Conservation (phyloP, 2,329 filamentous ascomycete species). For the Camptophora hylomeconis region DNA sequence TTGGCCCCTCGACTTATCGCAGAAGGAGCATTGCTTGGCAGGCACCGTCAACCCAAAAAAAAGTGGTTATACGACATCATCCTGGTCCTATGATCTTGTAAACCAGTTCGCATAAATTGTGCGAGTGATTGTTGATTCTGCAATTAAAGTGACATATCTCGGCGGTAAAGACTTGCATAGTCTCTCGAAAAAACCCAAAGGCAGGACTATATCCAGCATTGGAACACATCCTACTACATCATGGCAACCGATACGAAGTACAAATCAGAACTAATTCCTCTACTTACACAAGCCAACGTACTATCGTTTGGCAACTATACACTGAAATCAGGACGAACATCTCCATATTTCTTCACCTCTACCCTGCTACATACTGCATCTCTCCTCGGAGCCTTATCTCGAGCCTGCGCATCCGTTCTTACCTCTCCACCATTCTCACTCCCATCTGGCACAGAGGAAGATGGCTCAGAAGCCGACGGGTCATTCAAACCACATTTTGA, state of each 20-base stretch:
- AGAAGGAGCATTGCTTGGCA: too few species aligned
- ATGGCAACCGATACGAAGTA: conserved; percentile 12
- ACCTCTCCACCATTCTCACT: conserved; percentile 31
- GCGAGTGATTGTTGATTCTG: too few species aligned
- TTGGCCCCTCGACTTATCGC: too few species aligned
- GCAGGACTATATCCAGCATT: not conserved
- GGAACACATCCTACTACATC: not conserved
- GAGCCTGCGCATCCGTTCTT: conserved; percentile 61
- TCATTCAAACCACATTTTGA: conserved; percentile 48
- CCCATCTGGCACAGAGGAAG: conserved; percentile 20
- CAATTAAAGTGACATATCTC: too few species aligned
- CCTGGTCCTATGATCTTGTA: too few species aligned
- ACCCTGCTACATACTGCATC: conserved; percentile 75
- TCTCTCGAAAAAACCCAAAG: too few species aligned
- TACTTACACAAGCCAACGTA: conserved; percentile 27
- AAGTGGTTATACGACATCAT: too few species aligned
- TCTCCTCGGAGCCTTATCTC: conserved; percentile 63
- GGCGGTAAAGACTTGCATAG: too few species aligned
- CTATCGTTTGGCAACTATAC: conserved; percentile 39
- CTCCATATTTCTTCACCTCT: conserved; percentile 97
- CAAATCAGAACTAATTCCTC: conserved; percentile 25
- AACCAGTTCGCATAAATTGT: too few species aligned
- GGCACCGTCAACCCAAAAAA: too few species aligned
- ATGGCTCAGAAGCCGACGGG: conserved; percentile 10
- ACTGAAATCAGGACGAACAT: conserved; percentile 79